A percentile compares a stretch with the other conserved stretches of the same genome.
Evolutionary conservation across 106 monocot genomes (phyloP).

Genomic region (Amphibolis antarctica): DNA sequence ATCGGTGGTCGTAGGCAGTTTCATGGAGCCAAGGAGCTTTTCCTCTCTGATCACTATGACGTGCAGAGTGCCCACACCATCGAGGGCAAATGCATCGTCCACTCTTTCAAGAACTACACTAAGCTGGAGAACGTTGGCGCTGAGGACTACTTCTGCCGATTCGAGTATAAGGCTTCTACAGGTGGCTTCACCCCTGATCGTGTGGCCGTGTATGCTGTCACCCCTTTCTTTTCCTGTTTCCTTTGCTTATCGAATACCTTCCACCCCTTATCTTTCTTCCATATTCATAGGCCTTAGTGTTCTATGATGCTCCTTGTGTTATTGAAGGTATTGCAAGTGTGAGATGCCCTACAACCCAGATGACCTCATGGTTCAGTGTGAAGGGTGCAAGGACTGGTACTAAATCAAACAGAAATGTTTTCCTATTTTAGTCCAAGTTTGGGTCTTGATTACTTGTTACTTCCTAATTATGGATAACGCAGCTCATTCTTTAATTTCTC

Average conservation of each 20-base stretch:
- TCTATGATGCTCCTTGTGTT: too few species aligned
- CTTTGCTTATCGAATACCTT: neutral
- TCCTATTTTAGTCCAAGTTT: too few species aligned
- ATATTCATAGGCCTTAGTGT: neutral
- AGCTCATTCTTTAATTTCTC: too few species aligned
- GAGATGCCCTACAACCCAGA: constrained; percentile 61
- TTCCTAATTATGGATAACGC: too few species aligned
- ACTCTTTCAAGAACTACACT: constrained; percentile 72
- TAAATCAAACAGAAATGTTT: too few species aligned
- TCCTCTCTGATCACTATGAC: constrained; percentile 66
- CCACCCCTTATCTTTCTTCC: neutral
- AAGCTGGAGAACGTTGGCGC: constrained; percentile 49
- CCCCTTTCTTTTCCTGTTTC: neutral
- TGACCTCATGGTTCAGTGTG: constrained; percentile 64
- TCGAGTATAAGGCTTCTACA: constrained; percentile 41
- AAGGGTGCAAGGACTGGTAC: constrained; percentile 52
- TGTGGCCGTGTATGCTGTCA: constrained; percentile 31
- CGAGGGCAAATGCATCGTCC: constrained; percentile 62
- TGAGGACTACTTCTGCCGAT: constrained; percentile 40
- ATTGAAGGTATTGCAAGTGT: constrained; percentile 42
- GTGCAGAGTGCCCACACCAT: constrained; percentile 64
- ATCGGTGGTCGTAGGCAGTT: constrained; percentile 56
- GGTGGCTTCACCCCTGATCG: constrained; percentile 45
- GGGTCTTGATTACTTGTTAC: too few species aligned
- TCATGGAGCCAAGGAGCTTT: constrained; percentile 67